phyloP scores from a whole-genome alignment of 2,329 filamentous ascomycete genomes.

The Cercospora sp. region DNA sequence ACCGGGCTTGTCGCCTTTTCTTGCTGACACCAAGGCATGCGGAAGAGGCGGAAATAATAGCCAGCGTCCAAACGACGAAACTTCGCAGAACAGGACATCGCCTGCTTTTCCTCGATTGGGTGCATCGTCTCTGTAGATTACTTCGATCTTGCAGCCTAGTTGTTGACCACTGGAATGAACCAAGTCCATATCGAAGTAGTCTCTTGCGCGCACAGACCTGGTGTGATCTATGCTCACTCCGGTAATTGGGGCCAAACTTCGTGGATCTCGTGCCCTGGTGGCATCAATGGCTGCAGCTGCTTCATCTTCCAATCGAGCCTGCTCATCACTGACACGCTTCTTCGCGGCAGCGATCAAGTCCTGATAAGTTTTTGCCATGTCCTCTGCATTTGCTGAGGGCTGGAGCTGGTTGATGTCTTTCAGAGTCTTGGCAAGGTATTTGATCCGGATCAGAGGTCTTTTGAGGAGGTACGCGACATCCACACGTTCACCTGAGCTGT shows the following conservation, averaged over 20 bases:
- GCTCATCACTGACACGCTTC: conserved; percentile 70
- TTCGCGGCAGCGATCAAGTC: conserved; percentile 74
- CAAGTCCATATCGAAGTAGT: conserved; percentile 83
- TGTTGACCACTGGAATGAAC: conserved; percentile 87
- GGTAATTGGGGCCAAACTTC: conserved; percentile 70
- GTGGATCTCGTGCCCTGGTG: conserved; percentile 74
- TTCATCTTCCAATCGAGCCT: conserved; percentile 76
- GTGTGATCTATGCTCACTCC: conserved; percentile 71
- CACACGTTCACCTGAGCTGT: conserved; percentile 77
- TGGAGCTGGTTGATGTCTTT: conserved; percentile 63
- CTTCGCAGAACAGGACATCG: conserved; percentile 89
- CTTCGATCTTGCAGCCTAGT: conserved; percentile 82
- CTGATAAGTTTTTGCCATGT: conserved; percentile 65
- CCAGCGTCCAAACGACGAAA: conserved; percentile 75
- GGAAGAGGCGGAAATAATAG: conserved; percentile 90
- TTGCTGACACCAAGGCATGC: conserved; percentile 71
- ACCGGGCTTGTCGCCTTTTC: conserved; percentile 68
- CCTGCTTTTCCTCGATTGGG: conserved; percentile 66
- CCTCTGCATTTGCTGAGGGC: conserved; percentile 58
- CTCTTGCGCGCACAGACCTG: conserved; percentile 83
- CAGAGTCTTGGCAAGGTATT: conserved; percentile 81
- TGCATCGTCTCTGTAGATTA: conserved; percentile 80
- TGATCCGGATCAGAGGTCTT: conserved; percentile 80
- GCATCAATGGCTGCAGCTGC: conserved; percentile 82
- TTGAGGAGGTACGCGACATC: conserved; percentile 94